A percentile compares a stretch with the other conserved stretches of the same genome.
Evolutionary conservation across 2,329 filamentous ascomycete genomes (phyloP).

Genomic region (Microdochium nivale): DNA sequence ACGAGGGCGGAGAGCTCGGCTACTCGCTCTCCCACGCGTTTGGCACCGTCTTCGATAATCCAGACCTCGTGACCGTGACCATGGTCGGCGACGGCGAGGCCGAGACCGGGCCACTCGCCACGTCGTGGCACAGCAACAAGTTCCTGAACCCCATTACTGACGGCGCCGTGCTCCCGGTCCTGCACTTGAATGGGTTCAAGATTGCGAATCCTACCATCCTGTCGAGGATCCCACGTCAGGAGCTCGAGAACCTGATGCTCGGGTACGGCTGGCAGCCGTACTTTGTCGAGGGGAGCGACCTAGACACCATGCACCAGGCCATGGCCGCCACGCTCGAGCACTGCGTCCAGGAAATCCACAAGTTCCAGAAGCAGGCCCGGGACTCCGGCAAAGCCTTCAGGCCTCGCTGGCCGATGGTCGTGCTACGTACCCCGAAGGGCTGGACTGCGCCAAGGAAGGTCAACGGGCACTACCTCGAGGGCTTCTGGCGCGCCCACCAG

Average conservation of each 20-base stretch:
- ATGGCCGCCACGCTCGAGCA: slow-evolving; percentile 71
- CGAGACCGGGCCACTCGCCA: slow-evolving; percentile 73
- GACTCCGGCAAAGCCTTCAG: slow-evolving; percentile 61
- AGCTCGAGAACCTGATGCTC: slow-evolving; percentile 59
- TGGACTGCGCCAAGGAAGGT: slow-evolving; percentile 70
- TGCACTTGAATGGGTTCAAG: slow-evolving; percentile 79
- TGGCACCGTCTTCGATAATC: slow-evolving; percentile 67
- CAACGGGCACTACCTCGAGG: slow-evolving; percentile 61
- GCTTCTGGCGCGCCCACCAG: slow-evolving; percentile 75
- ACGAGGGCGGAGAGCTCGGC: slow-evolving; percentile 76
- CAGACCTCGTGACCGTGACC: slow-evolving; percentile 64
- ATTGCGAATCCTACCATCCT: slow-evolving; percentile 74
- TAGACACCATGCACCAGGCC: slow-evolving; percentile 70
- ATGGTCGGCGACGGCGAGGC: slow-evolving; percentile 76
- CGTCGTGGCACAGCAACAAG: slow-evolving; percentile 75
- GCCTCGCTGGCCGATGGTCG: slow-evolving; percentile 70
- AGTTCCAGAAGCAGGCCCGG: slow-evolving; percentile 63
- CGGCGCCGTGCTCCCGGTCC: slow-evolving; percentile 67
- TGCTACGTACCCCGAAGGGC: slow-evolving; percentile 70
- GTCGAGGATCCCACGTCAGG: slow-evolving; percentile 64
- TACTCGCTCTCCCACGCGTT: slow-evolving; percentile 76
- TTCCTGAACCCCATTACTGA: slow-evolving; percentile 74
- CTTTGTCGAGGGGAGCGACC: slow-evolving; percentile 69
- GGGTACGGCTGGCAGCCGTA: slow-evolving; percentile 76
- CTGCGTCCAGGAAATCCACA: slow-evolving; percentile 60